A percentile compares a stretch with the other conserved stretches of the same genome.
Conservation (phyloP, 306 rosid species). For the Fragaria vesca region DNA sequence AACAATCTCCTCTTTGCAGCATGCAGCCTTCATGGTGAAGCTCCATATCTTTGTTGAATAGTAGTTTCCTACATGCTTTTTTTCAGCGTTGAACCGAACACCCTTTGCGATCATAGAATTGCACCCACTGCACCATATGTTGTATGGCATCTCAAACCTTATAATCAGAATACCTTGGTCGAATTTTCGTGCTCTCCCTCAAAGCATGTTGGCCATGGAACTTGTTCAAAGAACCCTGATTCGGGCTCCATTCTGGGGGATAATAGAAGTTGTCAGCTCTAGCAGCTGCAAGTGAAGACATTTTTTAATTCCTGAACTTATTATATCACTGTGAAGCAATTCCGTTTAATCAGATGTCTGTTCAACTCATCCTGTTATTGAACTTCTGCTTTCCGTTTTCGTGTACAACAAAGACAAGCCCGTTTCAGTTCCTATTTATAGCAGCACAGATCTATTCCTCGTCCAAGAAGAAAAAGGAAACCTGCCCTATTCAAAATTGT, state of each 20-base stretch:
- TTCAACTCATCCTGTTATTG: not conserved
- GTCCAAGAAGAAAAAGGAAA: not conserved
- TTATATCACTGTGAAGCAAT: not conserved
- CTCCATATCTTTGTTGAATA: slow-evolving; percentile 98
- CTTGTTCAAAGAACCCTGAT: slow-evolving; percentile 86
- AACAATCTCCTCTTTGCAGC: slow-evolving; percentile 83
- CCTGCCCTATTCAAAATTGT: not conserved
- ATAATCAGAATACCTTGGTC: slow-evolving; percentile 83
- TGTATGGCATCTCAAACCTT: slow-evolving; percentile 95
- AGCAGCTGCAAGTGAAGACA: slow-evolving; percentile 90
- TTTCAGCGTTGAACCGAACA: slow-evolving; percentile 94
- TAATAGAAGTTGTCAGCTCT: slow-evolving; percentile 86
- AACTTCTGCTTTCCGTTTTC: not conserved
- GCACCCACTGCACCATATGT: slow-evolving; percentile 97
- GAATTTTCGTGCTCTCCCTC: slow-evolving; percentile 85
- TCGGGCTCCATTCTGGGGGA: slow-evolving; percentile 92
- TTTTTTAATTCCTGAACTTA: not conserved
- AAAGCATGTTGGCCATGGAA: slow-evolving; percentile 91
- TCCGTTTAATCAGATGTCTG: not conserved
- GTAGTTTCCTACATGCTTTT: slow-evolving; percentile 89
- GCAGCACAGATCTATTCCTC: not conserved
- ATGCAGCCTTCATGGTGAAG: slow-evolving; percentile 86
- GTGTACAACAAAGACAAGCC: not conserved
- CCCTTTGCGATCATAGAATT: slow-evolving; percentile 98
- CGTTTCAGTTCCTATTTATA: not conserved